phyloP scores from a whole-genome alignment of 345 rosid species.

The Euphorbia pulcherrima region DNA sequence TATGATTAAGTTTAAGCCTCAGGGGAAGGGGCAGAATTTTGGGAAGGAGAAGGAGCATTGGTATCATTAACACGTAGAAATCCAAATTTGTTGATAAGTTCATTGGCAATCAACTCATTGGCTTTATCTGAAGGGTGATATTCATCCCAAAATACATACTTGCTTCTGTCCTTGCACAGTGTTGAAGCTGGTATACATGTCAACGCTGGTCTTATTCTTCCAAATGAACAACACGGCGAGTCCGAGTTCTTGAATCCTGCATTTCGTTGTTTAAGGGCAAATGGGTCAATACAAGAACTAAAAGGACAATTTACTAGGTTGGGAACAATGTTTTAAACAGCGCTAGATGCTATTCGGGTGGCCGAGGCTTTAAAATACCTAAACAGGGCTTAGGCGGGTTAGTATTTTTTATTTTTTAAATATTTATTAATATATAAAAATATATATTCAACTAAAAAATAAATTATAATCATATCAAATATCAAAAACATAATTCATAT shows the following conservation, averaged over 20 bases:
- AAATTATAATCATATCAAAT: no score
- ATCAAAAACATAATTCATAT: no score
- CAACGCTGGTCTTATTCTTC: slow-evolving; percentile 75
- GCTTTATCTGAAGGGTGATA: slow-evolving; percentile 87
- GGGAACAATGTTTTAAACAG: no score
- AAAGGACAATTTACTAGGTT: no score
- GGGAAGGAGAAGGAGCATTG: slow-evolving; percentile 15
- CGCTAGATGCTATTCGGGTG: no score
- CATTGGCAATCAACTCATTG: slow-evolving; percentile 69
- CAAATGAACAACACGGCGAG: slow-evolving; percentile 87
- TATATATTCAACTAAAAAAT: no score
- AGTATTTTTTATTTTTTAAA: no score
- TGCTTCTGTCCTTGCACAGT: slow-evolving; percentile 76
- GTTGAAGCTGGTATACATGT: slow-evolving; percentile 84
- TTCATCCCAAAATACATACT: slow-evolving; percentile 96
- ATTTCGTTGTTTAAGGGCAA: background rate
- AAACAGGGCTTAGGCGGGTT: no score
- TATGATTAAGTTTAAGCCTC: no score
- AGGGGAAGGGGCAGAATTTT: slow-evolving; percentile 11
- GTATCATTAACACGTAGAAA: slow-evolving; percentile 32
- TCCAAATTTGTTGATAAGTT: slow-evolving; percentile 72
- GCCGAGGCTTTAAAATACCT: no score
- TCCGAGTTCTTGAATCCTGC: slow-evolving; percentile 75
- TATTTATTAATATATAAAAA: no score
- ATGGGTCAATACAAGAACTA: no score